Evolutionary conservation across 2,329 filamentous ascomycete species (phyloP), one percentile per base, ranked within the genome.

Genomic region (Ophiostoma ulmi): DNA sequence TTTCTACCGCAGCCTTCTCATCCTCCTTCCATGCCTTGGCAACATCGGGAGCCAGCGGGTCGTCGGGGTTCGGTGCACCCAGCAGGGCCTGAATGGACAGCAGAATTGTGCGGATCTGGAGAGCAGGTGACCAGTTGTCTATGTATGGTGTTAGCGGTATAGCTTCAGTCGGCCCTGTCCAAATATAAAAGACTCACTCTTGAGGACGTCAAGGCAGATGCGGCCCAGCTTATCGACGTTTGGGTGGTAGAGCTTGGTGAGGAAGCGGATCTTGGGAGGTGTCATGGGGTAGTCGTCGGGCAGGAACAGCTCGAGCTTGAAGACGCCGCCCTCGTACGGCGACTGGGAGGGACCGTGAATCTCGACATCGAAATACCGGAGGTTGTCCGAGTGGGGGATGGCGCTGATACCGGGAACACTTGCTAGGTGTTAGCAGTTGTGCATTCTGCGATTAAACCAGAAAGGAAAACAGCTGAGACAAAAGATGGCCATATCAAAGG

Each of bases 211-310:
- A 68, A 99, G 83, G 79, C 96, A 99, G 81, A 99, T 99, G 72
- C 95, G 91, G 72, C 95, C 95, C 1, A 99, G 88, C 81, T 96
- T 96, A 80, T 99, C 95, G 76, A 99, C 97, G 80, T 99, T 99
- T 69, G 95, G 95, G 80, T 99, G 96, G 82, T 98, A 99, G 80
- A 99, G 98, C 83, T 97, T 97, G 76, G 96, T 99, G 69, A 99
- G 85, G 82, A 99, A 99, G 70, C 95, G 92, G 78, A 99, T 97
- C 85, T 97, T 97, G 65, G 95, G 95, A 70, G 95, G 94, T 44
- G 93, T 97, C 95, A 99, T 99, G 61, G 95, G 95, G 80, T 99
- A 99, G 83, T 99, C 95, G 78, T 99, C 95, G 64, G 96, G 96
- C 35, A 99, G 87, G 80, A 99, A 99, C 26, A 99, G 88, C 81